These are phyloP conservation scores for Penicillium hordei DNA, from an alignment of 2,329 filamentous ascomycete species.

Conservation along the genomic window DNA sequence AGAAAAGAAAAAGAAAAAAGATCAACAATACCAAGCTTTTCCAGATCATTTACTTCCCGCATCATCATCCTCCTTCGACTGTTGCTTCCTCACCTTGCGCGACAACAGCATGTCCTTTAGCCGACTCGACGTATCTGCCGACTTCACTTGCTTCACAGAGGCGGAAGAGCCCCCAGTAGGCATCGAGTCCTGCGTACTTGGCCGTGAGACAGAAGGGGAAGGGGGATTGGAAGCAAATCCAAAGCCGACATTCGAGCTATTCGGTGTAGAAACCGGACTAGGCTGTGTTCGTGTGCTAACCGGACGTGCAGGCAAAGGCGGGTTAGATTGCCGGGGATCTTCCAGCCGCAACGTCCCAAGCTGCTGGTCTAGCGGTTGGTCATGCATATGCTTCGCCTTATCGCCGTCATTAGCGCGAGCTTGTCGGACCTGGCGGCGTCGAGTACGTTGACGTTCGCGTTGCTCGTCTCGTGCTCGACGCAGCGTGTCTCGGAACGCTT, in stretches of 20 bases:
- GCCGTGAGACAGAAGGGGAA: constrained; percentile 10
- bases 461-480: constrained; percentile 40
- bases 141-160: constrained; percentile 14
- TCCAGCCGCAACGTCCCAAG: constrained; percentile 1
- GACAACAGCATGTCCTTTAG: constrained; percentile 23
- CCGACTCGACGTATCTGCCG: constrained; percentile 9
- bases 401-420: constrained; percentile 4
- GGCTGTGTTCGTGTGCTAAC: constrained; percentile 7
- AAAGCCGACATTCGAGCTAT: neutral
- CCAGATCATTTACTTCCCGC: constrained; percentile 2
- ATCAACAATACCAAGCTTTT: neutral
- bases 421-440: constrained; percentile 26
- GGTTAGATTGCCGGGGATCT: neutral
- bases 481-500: constrained; percentile 39
- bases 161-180: constrained; percentile 5
- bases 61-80: constrained; percentile 4
- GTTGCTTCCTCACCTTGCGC: constrained; percentile 19
- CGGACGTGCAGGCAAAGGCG: neutral
- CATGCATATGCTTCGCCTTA: constrained; percentile 1
- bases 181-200: constrained; percentile 13
- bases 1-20: neutral
- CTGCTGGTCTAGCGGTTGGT: constrained; percentile 19
- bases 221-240: neutral
- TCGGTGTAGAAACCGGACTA: neutral
- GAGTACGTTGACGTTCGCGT: constrained; percentile 29